Conservation (phyloP, 495 filamentous ascomycete genomes). For the Podospora conica region DNA sequence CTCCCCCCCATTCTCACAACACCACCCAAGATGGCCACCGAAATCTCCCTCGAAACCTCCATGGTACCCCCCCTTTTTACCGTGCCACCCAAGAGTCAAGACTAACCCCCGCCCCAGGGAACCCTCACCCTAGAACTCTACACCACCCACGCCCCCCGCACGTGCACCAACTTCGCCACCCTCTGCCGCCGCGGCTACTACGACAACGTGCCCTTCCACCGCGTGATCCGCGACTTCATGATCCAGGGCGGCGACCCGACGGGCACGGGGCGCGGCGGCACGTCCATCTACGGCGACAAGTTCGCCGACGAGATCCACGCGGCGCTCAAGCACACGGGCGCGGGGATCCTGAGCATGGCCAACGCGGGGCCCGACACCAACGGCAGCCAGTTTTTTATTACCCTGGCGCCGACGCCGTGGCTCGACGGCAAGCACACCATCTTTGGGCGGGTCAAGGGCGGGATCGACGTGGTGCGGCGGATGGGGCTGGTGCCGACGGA, state of each 20-base stretch:
- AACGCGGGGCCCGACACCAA: slow-evolving; percentile 94
- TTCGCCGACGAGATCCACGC: slow-evolving; percentile 86
- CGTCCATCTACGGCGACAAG: slow-evolving; percentile 86
- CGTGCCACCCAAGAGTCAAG: no score
- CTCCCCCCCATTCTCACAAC: not conserved
- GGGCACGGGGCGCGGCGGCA: slow-evolving; percentile 86
- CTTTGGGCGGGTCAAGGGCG: slow-evolving; percentile 85
- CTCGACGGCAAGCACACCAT: slow-evolving; percentile 97
- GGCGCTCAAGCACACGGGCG: slow-evolving; percentile 84
- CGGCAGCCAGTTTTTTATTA: slow-evolving; percentile 84
- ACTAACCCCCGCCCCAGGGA: slow-evolving; percentile 45
- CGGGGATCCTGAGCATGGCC: slow-evolving; percentile 91
- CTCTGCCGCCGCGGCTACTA: slow-evolving; percentile 82
- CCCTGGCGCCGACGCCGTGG: slow-evolving; percentile 93
- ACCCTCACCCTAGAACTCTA: slow-evolving; percentile 86
- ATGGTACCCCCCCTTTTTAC: not conserved
- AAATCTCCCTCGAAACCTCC: slow-evolving; percentile 11
- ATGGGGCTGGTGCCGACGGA: slow-evolving; percentile 91
- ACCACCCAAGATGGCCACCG: slow-evolving; percentile 14
- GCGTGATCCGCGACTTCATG: slow-evolving; percentile 96
- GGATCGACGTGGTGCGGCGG: slow-evolving; percentile 74
- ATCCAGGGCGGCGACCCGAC: slow-evolving; percentile 94
- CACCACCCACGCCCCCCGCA: slow-evolving; percentile 45
- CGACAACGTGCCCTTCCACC: slow-evolving; percentile 79
- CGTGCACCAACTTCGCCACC: slow-evolving; percentile 82